Base-by-base conservation (phyloP, 441 rosid species). In the Manihot esculenta region DNA sequence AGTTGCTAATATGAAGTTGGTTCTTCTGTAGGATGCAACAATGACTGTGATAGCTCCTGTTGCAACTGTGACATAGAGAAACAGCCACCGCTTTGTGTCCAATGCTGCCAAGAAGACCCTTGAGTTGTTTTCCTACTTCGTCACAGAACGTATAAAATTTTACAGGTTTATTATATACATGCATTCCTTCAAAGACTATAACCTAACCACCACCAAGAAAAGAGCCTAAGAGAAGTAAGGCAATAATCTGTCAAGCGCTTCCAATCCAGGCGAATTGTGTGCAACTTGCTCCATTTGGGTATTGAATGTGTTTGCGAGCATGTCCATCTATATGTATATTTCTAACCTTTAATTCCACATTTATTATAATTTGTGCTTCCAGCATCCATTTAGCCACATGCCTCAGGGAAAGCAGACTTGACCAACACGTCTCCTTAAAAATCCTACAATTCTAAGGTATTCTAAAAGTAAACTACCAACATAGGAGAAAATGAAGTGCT, bases 41-140 rank as follows among this genome's bases (percentile, higher is more conserved):
- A 82, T 47, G 78, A 88, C 74, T 91, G 97, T 26, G 89, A 84
- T 56, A 85, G 89, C 53, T 78, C 96, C 70, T 91, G 96, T 48
- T 93, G 94, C 80, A 66, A 83, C 69, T 91, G 96, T 64, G 79
- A 85, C 77, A 89, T 91, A 41, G 66, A 74, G 79, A 76, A 73
- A 72, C 91, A 85, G 66, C 96, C 97, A 30, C 98, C 93, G 0
- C 7, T 84, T n/a, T 88, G 98, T 26, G 79, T 83, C 66, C 84
- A 74, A 41, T 93, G 96, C 81, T 89, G 96, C 82, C 72, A 58
- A 61, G 88, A 82, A 68, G 77, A 72, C 62, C 84, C 73, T 30
- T 78, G 74, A 78, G 59, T 30, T 69, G 56, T 63, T 14, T 44
- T 23, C 33, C 27, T 62, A 26, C n/a, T 42, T 47, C 13, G 35